Percentiles rank a stretch among this genome's conserved stretches.
These are phyloP conservation scores for Physaria fendleri DNA, from an alignment of 345 rosid species.

Conservation along the genomic window DNA sequence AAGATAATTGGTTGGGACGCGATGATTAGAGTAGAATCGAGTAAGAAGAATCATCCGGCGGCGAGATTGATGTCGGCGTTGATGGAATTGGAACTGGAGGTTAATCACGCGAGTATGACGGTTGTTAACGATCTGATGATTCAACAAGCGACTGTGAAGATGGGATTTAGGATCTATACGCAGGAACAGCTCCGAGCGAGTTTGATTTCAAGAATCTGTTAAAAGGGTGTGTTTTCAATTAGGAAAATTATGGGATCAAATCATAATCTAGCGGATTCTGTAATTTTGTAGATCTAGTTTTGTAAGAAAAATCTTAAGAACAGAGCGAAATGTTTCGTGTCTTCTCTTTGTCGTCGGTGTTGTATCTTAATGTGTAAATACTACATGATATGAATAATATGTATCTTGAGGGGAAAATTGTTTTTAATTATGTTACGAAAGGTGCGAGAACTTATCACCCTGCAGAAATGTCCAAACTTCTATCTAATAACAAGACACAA, in stretches of 20 bases:
- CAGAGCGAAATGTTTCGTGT: conserved; percentile 12
- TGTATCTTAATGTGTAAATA: conserved; percentile 1
- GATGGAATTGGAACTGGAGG: conserved; percentile 84
- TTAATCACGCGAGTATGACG: conserved; percentile 87
- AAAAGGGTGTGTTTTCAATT: not conserved
- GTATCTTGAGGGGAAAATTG: too few species aligned
- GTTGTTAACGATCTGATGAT: conserved; percentile 97
- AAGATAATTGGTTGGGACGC: conserved; percentile 88
- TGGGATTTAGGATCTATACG: conserved; percentile 73
- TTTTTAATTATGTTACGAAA: too few species aligned
- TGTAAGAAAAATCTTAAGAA: not conserved
- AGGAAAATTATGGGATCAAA: conserved; percentile 6
- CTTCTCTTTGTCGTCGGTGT: not conserved
- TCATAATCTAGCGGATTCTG: not conserved
- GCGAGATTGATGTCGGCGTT: conserved; percentile 90
- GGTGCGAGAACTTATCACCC: too few species aligned
- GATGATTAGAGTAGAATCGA: conserved; percentile 77
- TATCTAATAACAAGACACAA: too few species aligned
- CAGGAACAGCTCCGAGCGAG: conserved; percentile 78
- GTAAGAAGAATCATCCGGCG: conserved; percentile 85
- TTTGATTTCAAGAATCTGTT: conserved; percentile 58
- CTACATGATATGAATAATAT: conserved; percentile 2
- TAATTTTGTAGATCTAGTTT: conserved; percentile 24
- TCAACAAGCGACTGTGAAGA: conserved; percentile 94
- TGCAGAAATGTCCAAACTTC: too few species aligned